Evolutionary conservation across 768 basidiomycete species (phyloP), one percentile per base, ranked within the genome.

Genomic region (Russula lepida): DNA sequence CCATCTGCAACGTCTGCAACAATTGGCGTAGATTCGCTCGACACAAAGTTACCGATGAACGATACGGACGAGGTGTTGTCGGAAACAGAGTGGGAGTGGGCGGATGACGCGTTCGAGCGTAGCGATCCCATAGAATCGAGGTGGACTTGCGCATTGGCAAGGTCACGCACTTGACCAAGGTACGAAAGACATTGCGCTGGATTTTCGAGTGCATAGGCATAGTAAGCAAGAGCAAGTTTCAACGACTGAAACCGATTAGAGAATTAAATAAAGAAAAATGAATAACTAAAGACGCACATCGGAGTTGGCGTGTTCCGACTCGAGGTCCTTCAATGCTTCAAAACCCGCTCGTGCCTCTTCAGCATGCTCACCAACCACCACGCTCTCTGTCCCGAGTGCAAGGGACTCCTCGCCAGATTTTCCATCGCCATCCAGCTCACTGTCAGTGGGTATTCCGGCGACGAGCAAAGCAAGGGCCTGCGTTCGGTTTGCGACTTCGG

Each of bases 201-300:
- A 27, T 80, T 77, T 28, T 85, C 83, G 7, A 92, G 71, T 0
- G 92, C 89, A 71, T 89, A 92, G 4, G 85, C 84, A 68, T 88
- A 88, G 71, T 91, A 92, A 2, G 89, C 90, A 52, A 90, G 75
- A 0, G 82, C 79, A 59, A 90, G 77, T 64, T 80, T 75, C 17
- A 89, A 76, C 12, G 84, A 84, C 90, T 93, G 66, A 30, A 52
- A 55, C 6, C 12, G 52, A 35, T 65, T 41, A 66, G 56, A 15
- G 21, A 25, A 43, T 58, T 57, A 56, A 63, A 54, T 17, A 35
- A 41, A 60, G 65, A 11, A 23, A n/a, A 57, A 41, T 25, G 41
- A 41, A 53, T 39, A 56, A 41, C 32, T 4, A 28, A 19, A 44
- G 49, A 79, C 84, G 69, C 71, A 85, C 85, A 69, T 86, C 81